Conservation (phyloP, 768 basidiomycete genomes). For the Boletus tylopilopsis region DNA sequence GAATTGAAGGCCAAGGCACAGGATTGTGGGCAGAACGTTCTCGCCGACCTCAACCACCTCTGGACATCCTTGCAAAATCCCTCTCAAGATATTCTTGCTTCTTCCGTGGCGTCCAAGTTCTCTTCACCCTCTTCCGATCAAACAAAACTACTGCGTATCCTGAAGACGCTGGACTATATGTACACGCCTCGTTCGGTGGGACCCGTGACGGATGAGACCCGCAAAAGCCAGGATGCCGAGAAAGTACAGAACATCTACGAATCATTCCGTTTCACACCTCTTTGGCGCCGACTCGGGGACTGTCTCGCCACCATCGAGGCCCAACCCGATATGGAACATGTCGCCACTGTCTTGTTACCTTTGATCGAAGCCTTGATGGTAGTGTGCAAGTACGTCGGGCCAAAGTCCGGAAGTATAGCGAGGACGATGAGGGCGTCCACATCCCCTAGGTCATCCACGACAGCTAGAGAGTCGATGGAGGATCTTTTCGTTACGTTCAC, state of each 20-base stretch:
- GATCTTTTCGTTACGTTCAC: conserved; percentile 93
- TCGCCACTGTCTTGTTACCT: conserved; percentile 89
- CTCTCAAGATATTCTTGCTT: conserved; percentile 53
- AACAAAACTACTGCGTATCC: conserved; percentile 90
- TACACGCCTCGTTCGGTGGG: conserved; percentile 60
- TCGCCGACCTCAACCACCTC: conserved; percentile 75
- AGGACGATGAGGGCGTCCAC: conserved; percentile 60
- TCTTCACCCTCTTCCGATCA: conserved; percentile 92
- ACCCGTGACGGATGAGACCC: conserved; percentile 34
- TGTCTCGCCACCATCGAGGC: conserved; percentile 83
- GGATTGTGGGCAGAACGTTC: conserved; percentile 75
- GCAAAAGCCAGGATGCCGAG: conserved; percentile 57
- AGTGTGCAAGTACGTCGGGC: conserved; percentile 91
- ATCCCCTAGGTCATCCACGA: conserved; percentile 66
- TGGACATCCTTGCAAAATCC: conserved; percentile 56
- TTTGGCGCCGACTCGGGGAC: conserved; percentile 90
- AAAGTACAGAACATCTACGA: conserved; percentile 88
- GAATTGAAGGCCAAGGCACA: conserved; percentile 86
- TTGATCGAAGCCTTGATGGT: conserved; percentile 98
- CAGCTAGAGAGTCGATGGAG: conserved; percentile 75
- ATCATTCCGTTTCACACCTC: conserved; percentile 81
- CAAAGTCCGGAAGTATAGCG: conserved; percentile 47
- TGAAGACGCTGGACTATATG: conserved; percentile 98
- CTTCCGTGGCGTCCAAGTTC: conserved; percentile 80
- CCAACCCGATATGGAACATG: conserved; percentile 75